Conservation (phyloP, 768 basidiomycete species). For the Phlebiopsis flavidoalba region DNA sequence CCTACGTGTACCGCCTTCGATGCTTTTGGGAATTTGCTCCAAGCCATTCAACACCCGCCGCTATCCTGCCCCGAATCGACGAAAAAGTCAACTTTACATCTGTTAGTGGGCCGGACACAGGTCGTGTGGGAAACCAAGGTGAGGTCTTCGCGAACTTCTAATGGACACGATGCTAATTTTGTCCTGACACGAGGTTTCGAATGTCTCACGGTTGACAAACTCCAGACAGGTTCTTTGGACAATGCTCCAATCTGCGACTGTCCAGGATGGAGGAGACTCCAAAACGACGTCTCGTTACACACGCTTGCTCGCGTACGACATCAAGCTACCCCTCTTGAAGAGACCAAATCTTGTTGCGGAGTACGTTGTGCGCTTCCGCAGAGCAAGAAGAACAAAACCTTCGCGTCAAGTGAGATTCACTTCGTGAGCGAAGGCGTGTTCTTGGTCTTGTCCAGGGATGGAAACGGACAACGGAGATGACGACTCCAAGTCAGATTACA, state of each 20-base stretch:
- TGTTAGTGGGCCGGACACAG: slow-evolving; percentile 41
- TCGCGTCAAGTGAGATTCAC: slow-evolving; percentile 51
- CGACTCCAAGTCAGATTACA: slow-evolving; percentile 45
- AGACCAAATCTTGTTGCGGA: slow-evolving; percentile 44
- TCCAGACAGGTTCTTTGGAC: slow-evolving; percentile 48
- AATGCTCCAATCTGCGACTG: slow-evolving; percentile 56
- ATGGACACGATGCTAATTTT: not conserved
- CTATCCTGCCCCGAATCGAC: slow-evolving; percentile 44
- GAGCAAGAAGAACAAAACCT: slow-evolving; percentile 45
- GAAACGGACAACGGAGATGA: slow-evolving; percentile 53
- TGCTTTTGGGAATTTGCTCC: slow-evolving; percentile 40
- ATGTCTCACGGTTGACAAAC: slow-evolving; percentile 44
- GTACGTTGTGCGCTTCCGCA: slow-evolving; percentile 54
- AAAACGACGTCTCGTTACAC: slow-evolving; percentile 46
- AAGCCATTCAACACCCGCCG: slow-evolving; percentile 52
- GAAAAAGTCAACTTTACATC: slow-evolving; percentile 52
- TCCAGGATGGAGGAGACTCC: slow-evolving; percentile 53
- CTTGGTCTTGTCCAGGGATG: slow-evolving; percentile 54
- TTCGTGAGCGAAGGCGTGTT: slow-evolving; percentile 50
- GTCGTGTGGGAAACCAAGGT: slow-evolving; percentile 55
- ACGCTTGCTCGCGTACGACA: slow-evolving; percentile 51
- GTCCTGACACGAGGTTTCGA: not conserved
- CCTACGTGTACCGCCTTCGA: slow-evolving; percentile 56
- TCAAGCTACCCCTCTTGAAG: slow-evolving; percentile 27
- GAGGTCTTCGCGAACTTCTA: not conserved